Conservation (phyloP, 345 rosid genomes). For the Anacardium occidentale region DNA sequence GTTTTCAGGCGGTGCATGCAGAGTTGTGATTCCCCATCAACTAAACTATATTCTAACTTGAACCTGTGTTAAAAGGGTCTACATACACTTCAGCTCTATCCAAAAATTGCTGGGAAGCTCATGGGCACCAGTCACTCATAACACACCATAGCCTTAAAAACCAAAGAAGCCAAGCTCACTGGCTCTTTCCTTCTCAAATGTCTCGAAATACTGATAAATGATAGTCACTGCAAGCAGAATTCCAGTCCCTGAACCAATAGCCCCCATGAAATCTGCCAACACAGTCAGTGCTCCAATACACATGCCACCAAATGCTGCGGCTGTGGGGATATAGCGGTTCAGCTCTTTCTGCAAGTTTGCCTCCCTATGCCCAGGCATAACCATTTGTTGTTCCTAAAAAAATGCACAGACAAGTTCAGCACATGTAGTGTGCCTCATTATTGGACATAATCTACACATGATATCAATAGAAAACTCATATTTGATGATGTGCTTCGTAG, state of each 20-base stretch:
- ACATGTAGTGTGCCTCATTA: neutral
- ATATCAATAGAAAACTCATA: neutral
- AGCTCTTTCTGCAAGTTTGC: conserved; percentile 84
- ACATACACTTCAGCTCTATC: conserved; percentile 16
- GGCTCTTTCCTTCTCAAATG: conserved; percentile 89
- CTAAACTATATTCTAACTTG: conserved; percentile 6
- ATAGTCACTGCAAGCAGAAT: conserved; percentile 83
- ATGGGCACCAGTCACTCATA: neutral
- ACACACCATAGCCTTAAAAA: conserved; percentile 34
- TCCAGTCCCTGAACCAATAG: conserved; percentile 84
- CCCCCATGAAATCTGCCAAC: conserved; percentile 89
- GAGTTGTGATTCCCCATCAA: neutral
- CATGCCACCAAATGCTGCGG: conserved; percentile 87
- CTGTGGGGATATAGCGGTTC: conserved; percentile 85
- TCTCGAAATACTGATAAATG: conserved; percentile 84
- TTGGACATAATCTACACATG: neutral
- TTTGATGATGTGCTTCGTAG: neutral
- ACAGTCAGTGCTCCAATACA: conserved; percentile 86
- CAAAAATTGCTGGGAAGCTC: conserved; percentile 19
- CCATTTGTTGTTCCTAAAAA: conserved; percentile 89
- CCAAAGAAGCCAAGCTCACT: conserved; percentile 90
- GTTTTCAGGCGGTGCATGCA: conserved; percentile 1
- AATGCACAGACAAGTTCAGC: neutral
- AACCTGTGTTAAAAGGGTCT: conserved; percentile 19
- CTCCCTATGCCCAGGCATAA: conserved; percentile 91